Evolutionary conservation across 78 protist genomes (phyloP), one percentile per base, ranked within the genome.

Genomic region (Dictyostelium discoideum): DNA sequence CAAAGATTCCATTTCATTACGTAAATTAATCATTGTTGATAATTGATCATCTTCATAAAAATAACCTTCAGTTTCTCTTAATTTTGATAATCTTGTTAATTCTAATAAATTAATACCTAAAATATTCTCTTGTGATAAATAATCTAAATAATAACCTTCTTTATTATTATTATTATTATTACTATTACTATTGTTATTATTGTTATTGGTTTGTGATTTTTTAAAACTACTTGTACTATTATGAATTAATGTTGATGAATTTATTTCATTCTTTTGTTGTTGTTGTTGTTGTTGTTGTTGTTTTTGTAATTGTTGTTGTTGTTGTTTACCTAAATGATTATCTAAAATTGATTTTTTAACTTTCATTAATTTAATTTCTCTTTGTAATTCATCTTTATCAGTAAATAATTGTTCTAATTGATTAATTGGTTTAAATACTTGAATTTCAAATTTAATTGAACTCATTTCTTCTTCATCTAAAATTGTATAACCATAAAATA

Each of bases 11-110:
- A 90, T 20, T 63, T 90, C 95, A 50, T 90, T 90, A 18, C 95
- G n/a, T 24, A 32, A 18, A 37, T 65, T 82, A 54, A 90, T 90
- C 63, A 50, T 42, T 9, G 69, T 81, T 22, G 42, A 46, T 20
- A 86, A 90, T 63, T 90, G 95, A 6, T 80, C 88, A 10, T 72
- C 67, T 72, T 90, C 95, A 50, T 90, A 90, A 40, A 90, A 90
- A 54, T 90, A 90, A 24, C 83, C 24, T 72, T 90, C 95, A 2
- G 39, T 7, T 77, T 90, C 95, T 29, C 95, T 74, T 7, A 90
- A 18, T 42, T 90, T 90, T 40, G 88, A 65, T 18, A 90, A 63
- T 57, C 95, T 82, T 10, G 78, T 60, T 22, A 90, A 37, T 14
- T 90, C 95, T 18, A 90, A 50, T 29, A 90, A 29, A 48, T 90